Evolutionary conservation across 768 basidiomycete genomes (phyloP).

Genomic region (Podaxis sp.): DNA sequence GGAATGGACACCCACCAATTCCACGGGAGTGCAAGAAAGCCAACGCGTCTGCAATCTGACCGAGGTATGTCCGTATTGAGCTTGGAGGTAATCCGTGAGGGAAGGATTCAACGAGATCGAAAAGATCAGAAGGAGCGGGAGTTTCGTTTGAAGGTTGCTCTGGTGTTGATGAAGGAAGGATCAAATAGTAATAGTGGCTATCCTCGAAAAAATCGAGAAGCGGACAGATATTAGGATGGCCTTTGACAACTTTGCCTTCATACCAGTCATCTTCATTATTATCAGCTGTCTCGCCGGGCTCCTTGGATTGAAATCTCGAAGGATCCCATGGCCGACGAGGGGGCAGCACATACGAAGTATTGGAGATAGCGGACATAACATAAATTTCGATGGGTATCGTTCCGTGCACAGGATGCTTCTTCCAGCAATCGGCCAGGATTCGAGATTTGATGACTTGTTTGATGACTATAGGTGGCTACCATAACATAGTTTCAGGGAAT

Average conservation of each 20-base stretch:
- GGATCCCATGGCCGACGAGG: constrained; percentile 84
- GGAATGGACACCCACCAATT: constrained; percentile 61
- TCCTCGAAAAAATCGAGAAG: constrained; percentile 98
- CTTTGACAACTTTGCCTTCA: constrained; percentile 70
- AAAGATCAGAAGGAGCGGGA: constrained; percentile 76
- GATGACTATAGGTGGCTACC: constrained; percentile 85
- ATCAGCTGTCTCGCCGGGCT: constrained; percentile 13
- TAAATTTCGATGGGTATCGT: constrained; percentile 98
- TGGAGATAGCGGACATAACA: constrained; percentile 88
- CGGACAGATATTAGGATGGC: constrained; percentile 94
- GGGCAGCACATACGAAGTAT: constrained; percentile 77
- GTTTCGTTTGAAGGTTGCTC: constrained; percentile 51
- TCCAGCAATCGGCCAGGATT: constrained; percentile 99
- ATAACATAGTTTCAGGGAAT: constrained; percentile 20
- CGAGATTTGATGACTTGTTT: constrained; percentile 99
- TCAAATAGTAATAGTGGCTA: constrained; percentile 91
- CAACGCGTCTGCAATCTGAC: constrained; percentile 91
- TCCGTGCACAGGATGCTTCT: constrained; percentile 90
- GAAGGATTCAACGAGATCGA: constrained; percentile 89
- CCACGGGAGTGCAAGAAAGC: constrained; percentile 87
- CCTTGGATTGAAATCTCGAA: constrained; percentile 35
- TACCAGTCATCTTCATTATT: constrained; percentile 50
- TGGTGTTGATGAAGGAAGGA: constrained; percentile 75
- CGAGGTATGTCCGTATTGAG: constrained; percentile 79
- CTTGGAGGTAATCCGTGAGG: constrained; percentile 80